phyloP scores from a whole-genome alignment of 805 yeast genomes.

The Vanderwaltozyma verrucispora region DNA sequence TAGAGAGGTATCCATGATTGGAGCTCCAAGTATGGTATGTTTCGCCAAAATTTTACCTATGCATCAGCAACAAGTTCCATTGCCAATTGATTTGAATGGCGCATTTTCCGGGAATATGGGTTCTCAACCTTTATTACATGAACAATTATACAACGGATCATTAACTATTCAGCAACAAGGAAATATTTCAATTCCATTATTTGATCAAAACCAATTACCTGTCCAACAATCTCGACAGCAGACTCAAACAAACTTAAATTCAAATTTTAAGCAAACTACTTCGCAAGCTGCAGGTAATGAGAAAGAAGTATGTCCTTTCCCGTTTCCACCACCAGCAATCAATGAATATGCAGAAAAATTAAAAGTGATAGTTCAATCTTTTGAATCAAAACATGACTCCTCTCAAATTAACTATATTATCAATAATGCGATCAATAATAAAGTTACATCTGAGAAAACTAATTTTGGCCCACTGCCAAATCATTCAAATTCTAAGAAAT shows the following conservation, averaged over 20 bases:
- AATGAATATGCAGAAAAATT: constrained; percentile 10
- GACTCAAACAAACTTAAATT: constrained; percentile 3
- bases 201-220: constrained; percentile 4
- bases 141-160: constrained; percentile 26
- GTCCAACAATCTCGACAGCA: constrained; percentile 7
- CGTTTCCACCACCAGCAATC: constrained; percentile 26
- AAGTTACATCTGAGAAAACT: too few species aligned
- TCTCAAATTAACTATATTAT: constrained; percentile 35
- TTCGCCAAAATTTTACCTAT: constrained; percentile 62
- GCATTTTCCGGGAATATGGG: constrained; percentile 3
- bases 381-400: constrained; percentile 17
- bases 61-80: constrained; percentile 18
- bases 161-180: constrained; percentile 27
- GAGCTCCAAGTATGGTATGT: constrained; percentile 63
- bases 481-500: constrained; percentile 52
- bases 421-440: too few species aligned
- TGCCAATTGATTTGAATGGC: constrained; percentile 1
- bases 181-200: constrained; percentile 23
- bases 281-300: constrained; percentile 9
- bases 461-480: constrained; percentile 73
- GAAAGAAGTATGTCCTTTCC: constrained; percentile 29
- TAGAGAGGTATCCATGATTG: constrained; percentile 66
- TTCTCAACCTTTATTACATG: constrained; percentile 25
- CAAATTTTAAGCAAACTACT: neutral
- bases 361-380: constrained; percentile 14